These are phyloP conservation scores for Chrysanthemum lavandulifolium DNA, from an alignment of 129 eudicot genomes.

Conservation along the genomic window DNA sequence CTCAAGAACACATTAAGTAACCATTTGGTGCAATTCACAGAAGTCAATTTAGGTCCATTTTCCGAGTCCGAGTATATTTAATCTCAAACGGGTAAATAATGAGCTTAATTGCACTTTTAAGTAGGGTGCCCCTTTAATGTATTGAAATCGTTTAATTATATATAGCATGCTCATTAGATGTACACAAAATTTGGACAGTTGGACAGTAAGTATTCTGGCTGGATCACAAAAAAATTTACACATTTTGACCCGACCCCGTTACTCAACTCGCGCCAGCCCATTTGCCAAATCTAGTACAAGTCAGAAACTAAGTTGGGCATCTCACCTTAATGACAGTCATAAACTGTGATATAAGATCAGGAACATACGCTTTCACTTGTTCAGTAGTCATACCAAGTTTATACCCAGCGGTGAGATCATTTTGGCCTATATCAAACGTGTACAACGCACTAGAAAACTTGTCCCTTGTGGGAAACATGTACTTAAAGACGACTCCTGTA, in stretches of 20 bases:
- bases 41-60: too few relatives aligned
- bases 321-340: slow-evolving; percentile 51
- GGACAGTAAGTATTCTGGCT: neutral
- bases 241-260: neutral
- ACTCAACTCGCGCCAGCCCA: neutral
- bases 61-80: too few relatives aligned
- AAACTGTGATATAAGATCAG: slow-evolving; percentile 55
- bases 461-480: slow-evolving; percentile 42
- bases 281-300: neutral
- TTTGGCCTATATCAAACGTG: slow-evolving; percentile 86
- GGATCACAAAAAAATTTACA: neutral
- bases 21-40: neutral
- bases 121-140: too few relatives aligned
- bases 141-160: neutral
- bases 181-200: neutral
- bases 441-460: slow-evolving; percentile 58
- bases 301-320: neutral
- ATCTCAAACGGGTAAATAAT: too few relatives aligned
- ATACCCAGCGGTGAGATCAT: slow-evolving; percentile 81
- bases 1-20: neutral
- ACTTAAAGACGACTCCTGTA: slow-evolving; percentile 40
- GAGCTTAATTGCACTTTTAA: too few relatives aligned
- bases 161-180: neutral
- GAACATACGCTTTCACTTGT: slow-evolving; percentile 60
- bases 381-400: slow-evolving; percentile 65